Evolutionary conservation across 345 rosid species (phyloP).

Genomic region (Eucalyptus shirleyi): DNA sequence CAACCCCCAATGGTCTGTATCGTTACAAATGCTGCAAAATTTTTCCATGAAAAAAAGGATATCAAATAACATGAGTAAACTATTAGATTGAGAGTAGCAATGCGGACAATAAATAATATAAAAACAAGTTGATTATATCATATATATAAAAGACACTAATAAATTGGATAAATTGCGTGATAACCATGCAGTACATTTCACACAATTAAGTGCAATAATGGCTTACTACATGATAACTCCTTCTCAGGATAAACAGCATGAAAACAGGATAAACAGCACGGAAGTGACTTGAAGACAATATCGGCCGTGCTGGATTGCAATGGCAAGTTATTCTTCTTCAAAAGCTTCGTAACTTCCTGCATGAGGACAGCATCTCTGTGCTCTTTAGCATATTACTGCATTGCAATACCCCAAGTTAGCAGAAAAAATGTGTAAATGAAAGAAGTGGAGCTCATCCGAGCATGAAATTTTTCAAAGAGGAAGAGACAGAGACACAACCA

Average conservation of each 20-base stretch:
- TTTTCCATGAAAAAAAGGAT: not conserved
- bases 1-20: conserved; percentile 46
- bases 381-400: conserved; percentile 57
- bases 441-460: no score
- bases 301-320: conserved; percentile 80
- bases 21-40: conserved; percentile 52
- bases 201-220: not conserved
- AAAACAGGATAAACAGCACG: not conserved
- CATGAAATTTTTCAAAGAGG: no score
- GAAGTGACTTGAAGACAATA: conserved; percentile 52
- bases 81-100: not conserved
- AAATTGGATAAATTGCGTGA: not conserved
- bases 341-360: conserved; percentile 53
- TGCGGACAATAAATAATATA: not conserved
- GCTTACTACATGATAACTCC: not conserved
- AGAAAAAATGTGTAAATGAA: no score
- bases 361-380: conserved; percentile 38
- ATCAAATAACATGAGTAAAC: not conserved
- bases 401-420: no score
- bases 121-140: not conserved
- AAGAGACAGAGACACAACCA: no score
- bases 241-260: not conserved
- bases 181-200: not conserved
- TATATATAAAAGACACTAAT: no score
- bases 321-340: conserved; percentile 43